phyloP scores from a whole-genome alignment of 306 rosid genomes.

The Pyrus bretschneideri region DNA sequence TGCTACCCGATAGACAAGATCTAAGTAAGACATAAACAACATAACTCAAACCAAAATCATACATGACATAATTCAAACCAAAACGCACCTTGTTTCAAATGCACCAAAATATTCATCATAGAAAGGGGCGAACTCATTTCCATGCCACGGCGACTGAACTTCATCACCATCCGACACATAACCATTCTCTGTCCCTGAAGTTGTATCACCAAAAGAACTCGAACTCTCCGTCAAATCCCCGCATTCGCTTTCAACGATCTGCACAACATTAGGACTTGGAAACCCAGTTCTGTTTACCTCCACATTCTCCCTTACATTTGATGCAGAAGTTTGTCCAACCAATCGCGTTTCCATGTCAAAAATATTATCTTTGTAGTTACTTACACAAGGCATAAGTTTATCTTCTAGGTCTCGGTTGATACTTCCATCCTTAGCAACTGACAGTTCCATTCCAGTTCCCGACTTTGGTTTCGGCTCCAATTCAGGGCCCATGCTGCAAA shows the following conservation, averaged over 20 bases:
- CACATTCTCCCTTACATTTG: conserved; percentile 26
- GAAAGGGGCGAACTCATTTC: conserved; percentile 18
- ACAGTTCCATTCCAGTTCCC: conserved; percentile 27
- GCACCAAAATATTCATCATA: conserved; percentile 31
- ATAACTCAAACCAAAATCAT: neutral
- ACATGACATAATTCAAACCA: neutral
- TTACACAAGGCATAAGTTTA: conserved; percentile 20
- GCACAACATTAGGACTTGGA: conserved; percentile 20
- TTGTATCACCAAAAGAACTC: conserved; percentile 71
- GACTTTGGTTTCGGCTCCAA: conserved; percentile 30
- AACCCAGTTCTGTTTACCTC: conserved; percentile 43
- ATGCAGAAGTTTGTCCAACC: conserved; percentile 13
- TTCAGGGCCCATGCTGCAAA: conserved; percentile 42
- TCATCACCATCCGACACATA: conserved; percentile 39
- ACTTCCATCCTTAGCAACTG: conserved; percentile 22
- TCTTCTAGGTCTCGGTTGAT: conserved; percentile 6
- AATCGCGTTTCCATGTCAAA: conserved; percentile 16
- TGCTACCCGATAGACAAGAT: neutral
- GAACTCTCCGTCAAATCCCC: conserved; percentile 45
- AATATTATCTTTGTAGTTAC: conserved; percentile 19
- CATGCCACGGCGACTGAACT: conserved; percentile 39
- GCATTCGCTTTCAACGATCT: conserved; percentile 21
- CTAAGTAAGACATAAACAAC: neutral
- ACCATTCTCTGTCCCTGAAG: conserved; percentile 39
- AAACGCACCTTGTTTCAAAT: conserved; percentile 39